Evolutionary conservation across 2,329 filamentous ascomycete genomes (phyloP), one percentile per base, ranked within the genome.

Genomic region (Hypoxylon sp.): DNA sequence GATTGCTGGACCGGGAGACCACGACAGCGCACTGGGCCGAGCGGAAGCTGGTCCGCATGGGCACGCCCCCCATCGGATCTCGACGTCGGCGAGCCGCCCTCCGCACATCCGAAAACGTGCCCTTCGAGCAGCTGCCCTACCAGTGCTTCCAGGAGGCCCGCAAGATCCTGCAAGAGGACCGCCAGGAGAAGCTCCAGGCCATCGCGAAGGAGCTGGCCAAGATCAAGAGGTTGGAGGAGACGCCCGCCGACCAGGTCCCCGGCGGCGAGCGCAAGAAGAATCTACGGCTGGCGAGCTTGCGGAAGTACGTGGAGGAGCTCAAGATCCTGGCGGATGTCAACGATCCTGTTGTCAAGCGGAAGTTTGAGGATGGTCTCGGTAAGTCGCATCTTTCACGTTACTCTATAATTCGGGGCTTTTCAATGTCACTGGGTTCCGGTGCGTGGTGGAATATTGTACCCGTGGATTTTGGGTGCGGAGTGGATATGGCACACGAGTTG

Each of bases 131-230:
- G 77, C 83, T 99, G 71, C 96, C 96, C 16, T 99, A 96, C 81
- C 95, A 98, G 84, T 96, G 93, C 80, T 99, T 98, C 82, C 96
- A 99, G 80, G 94, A 97, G 81, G 96, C 96, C 40, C 88, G 94
- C 68, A 92, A 93, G 77, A 80, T 98, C 50, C 83, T 99, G 59
- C 85, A 89, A 55, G 87, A 87, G 57, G 96, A 99, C 77, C 88
- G 95, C 40, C 83, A 89, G 70, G 87, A 95, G 80, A 98, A 97
- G 82, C 73, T 98, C 52, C 81, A 84, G 65, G 83, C 89, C 74
- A 95, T 99, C 61, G 81, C 87, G 52, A 83, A 79, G 26, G 88
- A 93, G 78, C 80, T 89, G 52, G 84, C 84, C 64, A 88, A 90
- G 77, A 91, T 99, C 75, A 85, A 87, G 58, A 83, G 84, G 64